A percentile compares a stretch with the other conserved stretches of the same genome.
phyloP scores from a whole-genome alignment of 768 basidiomycete species.

The Tricholoma sp. region DNA sequence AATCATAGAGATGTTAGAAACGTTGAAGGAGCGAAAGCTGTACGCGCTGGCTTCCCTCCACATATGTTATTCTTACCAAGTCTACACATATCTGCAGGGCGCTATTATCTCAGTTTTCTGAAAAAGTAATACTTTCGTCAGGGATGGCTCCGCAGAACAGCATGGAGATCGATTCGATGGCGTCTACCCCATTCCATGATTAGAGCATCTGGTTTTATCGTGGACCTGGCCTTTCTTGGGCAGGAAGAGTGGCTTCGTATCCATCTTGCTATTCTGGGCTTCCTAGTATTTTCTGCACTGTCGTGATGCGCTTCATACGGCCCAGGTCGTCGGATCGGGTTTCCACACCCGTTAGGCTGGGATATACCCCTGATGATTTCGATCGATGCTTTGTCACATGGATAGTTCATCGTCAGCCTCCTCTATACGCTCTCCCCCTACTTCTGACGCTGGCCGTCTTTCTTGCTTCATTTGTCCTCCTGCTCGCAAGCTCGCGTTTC shows the following conservation, averaged over 20 bases:
- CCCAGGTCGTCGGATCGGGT: too few species aligned
- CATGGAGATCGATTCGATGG: conserved; percentile 74
- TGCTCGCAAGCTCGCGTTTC: conserved; percentile 1
- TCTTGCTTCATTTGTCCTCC: neutral
- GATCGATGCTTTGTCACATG: neutral
- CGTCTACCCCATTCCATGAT: conserved; percentile 58
- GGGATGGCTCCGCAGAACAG: conserved; percentile 25
- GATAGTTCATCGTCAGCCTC: conserved; percentile 12
- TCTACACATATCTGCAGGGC: conserved; percentile 30
- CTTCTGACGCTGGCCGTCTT: conserved; percentile 16
- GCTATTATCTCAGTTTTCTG: conserved; percentile 49
- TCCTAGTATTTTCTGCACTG: too few species aligned
- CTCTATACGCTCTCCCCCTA: conserved; percentile 9
- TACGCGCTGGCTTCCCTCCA: conserved; percentile 21
- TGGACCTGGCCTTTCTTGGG: too few species aligned
- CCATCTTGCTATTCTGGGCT: too few species aligned
- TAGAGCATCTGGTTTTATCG: conserved; percentile 3
- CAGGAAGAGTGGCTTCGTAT: too few species aligned
- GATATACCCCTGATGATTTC: neutral
- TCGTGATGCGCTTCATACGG: too few species aligned
- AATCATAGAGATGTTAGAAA: conserved; percentile 63
- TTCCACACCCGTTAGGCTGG: too few species aligned
- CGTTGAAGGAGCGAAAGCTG: conserved; percentile 59
- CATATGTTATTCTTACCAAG: neutral
- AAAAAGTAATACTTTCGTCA: conserved; percentile 32